Conservation (phyloP, 305 asterid genomes). For the Euphrasia arctica region DNA sequence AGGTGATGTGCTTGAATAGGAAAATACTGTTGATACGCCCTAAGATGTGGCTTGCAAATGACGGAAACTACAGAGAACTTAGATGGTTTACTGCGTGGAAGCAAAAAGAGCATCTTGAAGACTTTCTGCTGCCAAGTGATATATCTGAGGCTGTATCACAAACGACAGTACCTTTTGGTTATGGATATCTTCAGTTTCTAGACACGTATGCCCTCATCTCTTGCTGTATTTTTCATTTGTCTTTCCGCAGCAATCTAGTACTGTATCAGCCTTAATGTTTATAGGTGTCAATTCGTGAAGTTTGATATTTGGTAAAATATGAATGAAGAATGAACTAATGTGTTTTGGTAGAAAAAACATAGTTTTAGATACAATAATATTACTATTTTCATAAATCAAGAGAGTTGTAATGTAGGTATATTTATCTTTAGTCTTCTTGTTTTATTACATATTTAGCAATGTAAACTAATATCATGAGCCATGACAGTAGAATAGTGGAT, state of each 20-base stretch:
- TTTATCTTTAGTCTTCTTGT: slow-evolving; percentile 18
- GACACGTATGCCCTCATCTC: slow-evolving; percentile 53
- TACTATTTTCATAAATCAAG: background rate
- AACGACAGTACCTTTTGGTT: slow-evolving; percentile 64
- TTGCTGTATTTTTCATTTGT: slow-evolving; percentile 7
- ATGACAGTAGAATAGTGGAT: slow-evolving; percentile 11
- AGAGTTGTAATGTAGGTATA: slow-evolving; percentile 3
- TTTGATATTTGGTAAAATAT: background rate
- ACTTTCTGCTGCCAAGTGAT: slow-evolving; percentile 52
- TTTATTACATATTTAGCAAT: slow-evolving; percentile 15
- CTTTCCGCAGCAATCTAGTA: background rate
- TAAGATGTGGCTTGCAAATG: slow-evolving; percentile 81
- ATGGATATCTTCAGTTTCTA: slow-evolving; percentile 59
- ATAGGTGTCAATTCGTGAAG: background rate
- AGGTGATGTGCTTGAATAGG: slow-evolving; percentile 60
- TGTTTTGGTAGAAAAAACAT: background rate
- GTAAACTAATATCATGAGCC: slow-evolving; percentile 6
- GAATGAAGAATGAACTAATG: background rate
- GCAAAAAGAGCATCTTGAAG: slow-evolving; percentile 40
- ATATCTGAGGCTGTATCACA: slow-evolving; percentile 56
- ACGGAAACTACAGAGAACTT: slow-evolving; percentile 49
- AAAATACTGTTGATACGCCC: slow-evolving; percentile 70
- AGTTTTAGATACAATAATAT: too few relatives aligned
- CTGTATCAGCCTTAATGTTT: background rate
- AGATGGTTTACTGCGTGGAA: slow-evolving; percentile 89